Base-by-base conservation (phyloP, 1,139 yeast genomes). In the Saccharomyces hybrid region DNA sequence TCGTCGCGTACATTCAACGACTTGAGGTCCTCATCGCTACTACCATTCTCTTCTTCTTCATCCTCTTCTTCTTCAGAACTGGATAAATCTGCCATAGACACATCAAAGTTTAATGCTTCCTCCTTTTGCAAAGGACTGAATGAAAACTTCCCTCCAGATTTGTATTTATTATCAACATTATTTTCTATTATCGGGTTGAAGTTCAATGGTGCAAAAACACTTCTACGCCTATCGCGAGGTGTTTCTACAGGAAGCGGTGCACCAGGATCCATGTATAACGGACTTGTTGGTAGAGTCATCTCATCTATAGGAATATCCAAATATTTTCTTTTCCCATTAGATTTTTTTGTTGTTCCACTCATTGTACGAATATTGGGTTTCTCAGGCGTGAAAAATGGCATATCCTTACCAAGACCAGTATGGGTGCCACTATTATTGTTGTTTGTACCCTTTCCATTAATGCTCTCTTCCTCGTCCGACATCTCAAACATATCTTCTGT, bases 61-160 rank as follows among this genome's bases (percentile, higher is more conserved):
- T 68, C 72, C 14, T 64, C 69, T 20, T 68, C 72, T 14, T 64
- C 69, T 20, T 68, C 72, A 14, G 70, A 67, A 51, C 71, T 71
- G 1, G 64, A 67, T 47, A 61, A 57, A 56, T 56, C 67, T 13
- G 62, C 63, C 2, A 61, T 64, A 0, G 70, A 63, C 26, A 68
- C 55, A 51, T 65, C 67, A 59, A 64, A 67, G 49, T 66, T 63
- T 28, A 66, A 48, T 4, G 71, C 61, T 49, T 65, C 71, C 16
- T 68, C 71, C 26, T 58, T 64, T 47, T 62, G 63, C 11, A 58
- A 54, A 5, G 69, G 67, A 32, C 66, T 65, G 9, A 68, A 55
- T 3, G 83, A 88, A 64, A 85, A 89, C 63, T 88, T 85, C 2
- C 96, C 96, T 5, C 96, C 96, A 61, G 80, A 80, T 6, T 88